A percentile compares a stretch with the other conserved stretches of the same genome.
Conservation (phyloP, 176 grass and related monocot species). For the Hordeum marinum region DNA sequence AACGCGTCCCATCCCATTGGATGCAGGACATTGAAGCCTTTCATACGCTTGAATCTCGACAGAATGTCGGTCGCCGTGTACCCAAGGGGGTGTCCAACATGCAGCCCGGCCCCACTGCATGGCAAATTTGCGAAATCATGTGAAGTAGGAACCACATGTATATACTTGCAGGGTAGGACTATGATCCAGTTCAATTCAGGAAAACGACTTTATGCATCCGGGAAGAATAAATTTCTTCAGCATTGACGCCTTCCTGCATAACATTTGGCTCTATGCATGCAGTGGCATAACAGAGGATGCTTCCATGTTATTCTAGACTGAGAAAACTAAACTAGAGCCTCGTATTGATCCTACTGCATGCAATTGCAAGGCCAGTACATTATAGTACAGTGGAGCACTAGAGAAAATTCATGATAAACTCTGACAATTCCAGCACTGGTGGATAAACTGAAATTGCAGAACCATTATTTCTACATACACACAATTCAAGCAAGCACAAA, state of each 20-base stretch:
- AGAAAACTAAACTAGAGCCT: neutral
- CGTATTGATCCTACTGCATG: neutral
- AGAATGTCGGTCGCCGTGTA: slow-evolving; percentile 94
- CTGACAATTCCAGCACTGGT: too few relatives aligned
- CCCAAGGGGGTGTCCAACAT: slow-evolving; percentile 88
- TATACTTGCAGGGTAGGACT: neutral
- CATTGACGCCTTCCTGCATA: neutral
- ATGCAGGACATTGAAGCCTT: slow-evolving; percentile 96
- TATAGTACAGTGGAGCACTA: neutral
- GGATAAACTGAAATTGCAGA: neutral
- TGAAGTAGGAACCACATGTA: neutral
- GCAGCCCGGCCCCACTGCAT: slow-evolving; percentile 77
- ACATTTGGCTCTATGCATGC: neutral
- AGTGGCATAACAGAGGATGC: too few relatives aligned
- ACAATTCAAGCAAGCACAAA: neutral
- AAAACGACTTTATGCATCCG: neutral
- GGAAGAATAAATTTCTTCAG: neutral
- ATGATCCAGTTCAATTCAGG: neutral
- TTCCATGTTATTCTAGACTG: neutral
- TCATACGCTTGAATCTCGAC: slow-evolving; percentile 84
- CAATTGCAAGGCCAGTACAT: neutral
- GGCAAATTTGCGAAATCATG: neutral
- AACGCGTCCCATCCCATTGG: slow-evolving; percentile 99
- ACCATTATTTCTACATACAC: neutral
- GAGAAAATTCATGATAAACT: neutral